Base-by-base conservation (phyloP, 352 stramenopile species). In the Phytophthora syringae region DNA sequence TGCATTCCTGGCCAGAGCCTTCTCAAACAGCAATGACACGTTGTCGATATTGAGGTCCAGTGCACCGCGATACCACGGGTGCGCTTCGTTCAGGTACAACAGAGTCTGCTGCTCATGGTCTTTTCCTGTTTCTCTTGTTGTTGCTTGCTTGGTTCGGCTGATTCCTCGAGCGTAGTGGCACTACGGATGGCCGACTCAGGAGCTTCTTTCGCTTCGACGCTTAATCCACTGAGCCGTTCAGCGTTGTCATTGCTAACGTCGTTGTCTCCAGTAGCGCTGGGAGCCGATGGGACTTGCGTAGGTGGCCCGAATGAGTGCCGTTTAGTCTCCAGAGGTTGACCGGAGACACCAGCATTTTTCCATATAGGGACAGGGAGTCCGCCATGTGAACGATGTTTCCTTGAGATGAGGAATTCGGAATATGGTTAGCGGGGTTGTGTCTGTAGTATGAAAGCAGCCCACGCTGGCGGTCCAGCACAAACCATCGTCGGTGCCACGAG, bases 401-500 rank as follows among this genome's bases (percentile, higher is more conserved):
- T 18, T 84, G 72, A 5, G 81, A 77, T n/a, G 80, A 70, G 10
- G 76, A 69, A 52, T 52, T 71, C 1, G 76, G 72, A 21, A 92
- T 88, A 48, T 89, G 70, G 36, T 90, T 90, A 12, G 85, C 85
- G 3, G 87, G 87, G 47, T 95, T 95, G 52, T 88, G 72, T 11
- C 86, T 77, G 50, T 95, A 95, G 45, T 95, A 95, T 7, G 87
- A 93, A 27, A 95, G 74, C 0, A 95, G 54, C 3, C 87, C 83
- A 2, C 78, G 74, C 43, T 91, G 85, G 6, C 85, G 70, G 52
- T 95, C 87, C 11, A 95, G 73, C 21, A 95, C 87, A 30, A 95
- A 95, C 87, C 87, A 95, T 37, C 87, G 72, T n/a, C 82, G 80
- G 60, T 95, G 85, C 87, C 87, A 95, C 30, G 84, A 89, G 0